These are phyloP conservation scores for Diaporthe vexans DNA, from an alignment of 2,329 filamentous ascomycete genomes.

Conservation along the genomic window DNA sequence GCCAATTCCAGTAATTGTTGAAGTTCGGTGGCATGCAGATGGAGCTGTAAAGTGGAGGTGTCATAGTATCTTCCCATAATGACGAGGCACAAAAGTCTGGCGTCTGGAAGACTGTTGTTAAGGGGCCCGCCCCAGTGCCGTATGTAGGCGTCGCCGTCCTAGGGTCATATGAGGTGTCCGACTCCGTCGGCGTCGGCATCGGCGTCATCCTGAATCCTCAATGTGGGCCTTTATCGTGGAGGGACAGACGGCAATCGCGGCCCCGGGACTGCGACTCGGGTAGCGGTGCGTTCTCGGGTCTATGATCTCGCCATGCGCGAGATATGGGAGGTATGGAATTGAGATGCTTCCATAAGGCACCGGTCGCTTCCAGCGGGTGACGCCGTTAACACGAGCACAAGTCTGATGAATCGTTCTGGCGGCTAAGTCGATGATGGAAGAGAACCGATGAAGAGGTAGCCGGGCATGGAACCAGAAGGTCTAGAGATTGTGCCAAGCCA, in stretches of 20 bases:
- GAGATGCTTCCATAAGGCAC: slow-evolving; percentile 1
- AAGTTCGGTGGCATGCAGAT: slow-evolving; percentile 35
- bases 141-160: slow-evolving; percentile 6
- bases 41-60: slow-evolving; percentile 29
- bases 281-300: background rate
- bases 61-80: slow-evolving; percentile 5
- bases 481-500: slow-evolving; percentile 27
- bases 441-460: background rate
- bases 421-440: background rate
- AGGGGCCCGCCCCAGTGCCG: slow-evolving; percentile 24
- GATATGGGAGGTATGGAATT: background rate
- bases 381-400: background rate
- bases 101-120: slow-evolving; percentile 33
- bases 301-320: slow-evolving; percentile 6
- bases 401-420: background rate
- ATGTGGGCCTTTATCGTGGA: background rate
- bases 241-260: background rate
- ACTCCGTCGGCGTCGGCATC: slow-evolving; percentile 5
- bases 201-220: slow-evolving; percentile 15
- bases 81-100: slow-evolving; percentile 29
- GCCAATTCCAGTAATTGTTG: slow-evolving; percentile 38
- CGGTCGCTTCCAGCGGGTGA: background rate
- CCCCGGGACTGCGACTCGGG: background rate
- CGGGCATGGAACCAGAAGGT: slow-evolving; percentile 16
- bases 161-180: slow-evolving; percentile 10